Conservation (phyloP, 306 rosid genomes). For the Comarum palustre region DNA sequence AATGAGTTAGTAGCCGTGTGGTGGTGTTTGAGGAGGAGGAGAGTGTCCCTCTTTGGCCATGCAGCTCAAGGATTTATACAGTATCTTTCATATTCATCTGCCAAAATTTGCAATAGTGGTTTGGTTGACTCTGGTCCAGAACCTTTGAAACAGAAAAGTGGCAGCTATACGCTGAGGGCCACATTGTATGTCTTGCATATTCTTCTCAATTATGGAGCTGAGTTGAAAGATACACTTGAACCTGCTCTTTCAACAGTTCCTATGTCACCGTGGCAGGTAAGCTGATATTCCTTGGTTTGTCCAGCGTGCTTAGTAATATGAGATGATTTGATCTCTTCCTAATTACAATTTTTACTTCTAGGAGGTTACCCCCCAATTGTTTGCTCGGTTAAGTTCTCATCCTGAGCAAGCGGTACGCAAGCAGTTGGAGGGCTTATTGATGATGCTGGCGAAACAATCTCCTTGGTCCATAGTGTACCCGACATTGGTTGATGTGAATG, state of each 20-base stretch:
- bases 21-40: slow-evolving; percentile 85
- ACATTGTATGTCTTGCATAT: slow-evolving; percentile 78
- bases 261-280: slow-evolving; percentile 95
- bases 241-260: slow-evolving; percentile 67
- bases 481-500: slow-evolving; percentile 78
- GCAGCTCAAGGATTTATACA: slow-evolving; percentile 83
- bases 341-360: slow-evolving; percentile 35
- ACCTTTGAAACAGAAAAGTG: slow-evolving; percentile 60
- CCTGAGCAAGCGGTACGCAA: slow-evolving; percentile 79
- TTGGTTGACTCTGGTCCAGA: slow-evolving; percentile 53
- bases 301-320: slow-evolving; percentile 18
- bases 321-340: slow-evolving; percentile 24
- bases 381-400: slow-evolving; percentile 88
- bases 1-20: slow-evolving; percentile 67
- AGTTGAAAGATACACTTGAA: slow-evolving; percentile 70
- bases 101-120: slow-evolving; percentile 44
- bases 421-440: slow-evolving; percentile 86
- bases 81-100: slow-evolving; percentile 72
- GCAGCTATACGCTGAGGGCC: slow-evolving; percentile 82
- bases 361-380: slow-evolving; percentile 91
- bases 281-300: slow-evolving; percentile 27
- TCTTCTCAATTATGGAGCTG: slow-evolving; percentile 91
- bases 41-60: slow-evolving; percentile 85
- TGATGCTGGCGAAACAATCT: slow-evolving; percentile 87
- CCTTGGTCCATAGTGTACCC: slow-evolving; percentile 92